Evolutionary conservation across 169 alveolate genomes (phyloP).

Genomic region (Plasmodium vinckei): DNA sequence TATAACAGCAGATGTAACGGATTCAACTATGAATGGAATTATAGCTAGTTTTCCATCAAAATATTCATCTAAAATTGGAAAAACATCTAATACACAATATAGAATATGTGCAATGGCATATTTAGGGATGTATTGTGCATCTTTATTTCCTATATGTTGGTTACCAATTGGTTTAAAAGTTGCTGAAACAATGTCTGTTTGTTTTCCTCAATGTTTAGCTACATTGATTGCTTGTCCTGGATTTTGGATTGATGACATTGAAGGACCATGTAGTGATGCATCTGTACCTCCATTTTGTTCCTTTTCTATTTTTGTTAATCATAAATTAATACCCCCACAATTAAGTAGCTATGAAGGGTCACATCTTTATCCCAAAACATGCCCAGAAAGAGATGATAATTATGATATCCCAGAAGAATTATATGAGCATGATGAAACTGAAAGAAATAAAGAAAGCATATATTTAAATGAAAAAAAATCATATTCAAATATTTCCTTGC

Average conservation of each 20-base stretch:
- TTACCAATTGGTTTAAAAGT: conserved; percentile 83
- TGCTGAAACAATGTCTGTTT: conserved; percentile 55
- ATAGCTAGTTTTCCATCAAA: conserved; percentile 88
- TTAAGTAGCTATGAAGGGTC: conserved; percentile 86
- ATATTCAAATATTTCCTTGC: conserved; percentile 11
- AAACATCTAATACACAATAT: conserved; percentile 87
- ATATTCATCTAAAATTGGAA: conserved; percentile 89
- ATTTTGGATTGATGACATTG: conserved; percentile 88
- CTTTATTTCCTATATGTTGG: conserved; percentile 89
- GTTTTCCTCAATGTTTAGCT: conserved; percentile 90
- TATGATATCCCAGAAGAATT: conserved; percentile 49
- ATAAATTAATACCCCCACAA: conserved; percentile 88
- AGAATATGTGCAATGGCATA: conserved; percentile 87
- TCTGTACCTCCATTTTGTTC: conserved; percentile 91
- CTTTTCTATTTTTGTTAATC: conserved; percentile 86
- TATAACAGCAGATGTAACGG: conserved; percentile 87
- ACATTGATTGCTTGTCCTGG: conserved; percentile 91
- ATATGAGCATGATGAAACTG: conserved; percentile 17
- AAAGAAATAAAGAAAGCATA: not conserved
- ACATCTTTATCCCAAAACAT: conserved; percentile 83
- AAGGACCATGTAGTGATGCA: conserved; percentile 82
- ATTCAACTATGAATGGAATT: conserved; percentile 88
- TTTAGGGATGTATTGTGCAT: conserved; percentile 90
- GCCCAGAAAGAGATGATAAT: conserved; percentile 78
- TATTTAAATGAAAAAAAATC: conserved; percentile 11